Conservation (phyloP, 73 alveolate genomes). For the Durusdinium trenchii region DNA sequence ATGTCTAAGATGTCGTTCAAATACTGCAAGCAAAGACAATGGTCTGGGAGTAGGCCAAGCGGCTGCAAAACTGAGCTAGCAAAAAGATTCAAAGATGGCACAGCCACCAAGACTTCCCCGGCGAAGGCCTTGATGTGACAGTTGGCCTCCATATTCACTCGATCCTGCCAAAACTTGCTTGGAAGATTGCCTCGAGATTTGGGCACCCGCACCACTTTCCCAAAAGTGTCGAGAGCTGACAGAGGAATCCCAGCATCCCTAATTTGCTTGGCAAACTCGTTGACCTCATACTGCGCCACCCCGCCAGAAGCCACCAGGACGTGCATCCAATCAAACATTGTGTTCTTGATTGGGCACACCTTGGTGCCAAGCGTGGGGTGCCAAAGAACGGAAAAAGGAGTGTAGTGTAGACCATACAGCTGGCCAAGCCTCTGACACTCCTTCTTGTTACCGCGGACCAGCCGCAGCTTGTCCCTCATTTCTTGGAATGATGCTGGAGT, state of each 20-base stretch:
- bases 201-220: too few relatives aligned
- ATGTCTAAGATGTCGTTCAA: background rate
- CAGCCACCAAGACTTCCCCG: background rate
- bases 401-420: background rate
- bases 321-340: conserved; percentile 42
- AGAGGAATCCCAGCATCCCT: background rate
- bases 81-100: background rate
- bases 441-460: background rate
- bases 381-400: background rate
- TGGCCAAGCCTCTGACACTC: background rate
- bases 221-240: background rate
- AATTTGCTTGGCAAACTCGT: background rate
- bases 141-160: background rate
- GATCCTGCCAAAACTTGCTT: background rate
- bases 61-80: background rate
- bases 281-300: conserved; percentile 33
- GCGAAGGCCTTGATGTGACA: background rate
- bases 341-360: conserved; percentile 4
- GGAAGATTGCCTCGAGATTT: background rate
- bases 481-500: background rate
- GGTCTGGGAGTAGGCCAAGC: background rate
- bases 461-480: background rate
- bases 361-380: background rate
- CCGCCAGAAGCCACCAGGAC: conserved; percentile 10
- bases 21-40: background rate